Evolutionary conservation across 2,329 filamentous ascomycete species (phyloP), one percentile per base, ranked within the genome.

Genomic region (Penicillium sp.): DNA sequence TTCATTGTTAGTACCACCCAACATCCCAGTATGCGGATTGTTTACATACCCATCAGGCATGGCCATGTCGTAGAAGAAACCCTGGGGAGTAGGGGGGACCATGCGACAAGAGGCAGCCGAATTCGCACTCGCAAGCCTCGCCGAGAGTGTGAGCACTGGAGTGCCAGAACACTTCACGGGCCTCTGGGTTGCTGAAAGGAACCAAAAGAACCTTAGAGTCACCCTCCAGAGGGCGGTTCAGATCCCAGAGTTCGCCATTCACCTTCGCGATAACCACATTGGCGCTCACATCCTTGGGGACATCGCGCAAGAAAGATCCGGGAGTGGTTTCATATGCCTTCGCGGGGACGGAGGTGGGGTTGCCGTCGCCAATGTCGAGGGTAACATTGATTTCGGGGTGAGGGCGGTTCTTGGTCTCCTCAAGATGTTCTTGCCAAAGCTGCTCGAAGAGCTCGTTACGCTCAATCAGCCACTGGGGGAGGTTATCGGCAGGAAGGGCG

Each of bases 11-110:
- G 61, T 39, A 45, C 46, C 46, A 26, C 21, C 39, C 9, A 26
- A 36, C 2, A 36, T 3, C 28, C 23, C 39, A 53, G 53, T 47
- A 43, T 38, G 28, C 33, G 18, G 29, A 10, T 78, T 50, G 9
- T 49, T 28, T 31, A 65, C 68, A 48, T 69, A 75, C 68, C 86
- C 85, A 36, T 87, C 86, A 43, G 88, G 84, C 42, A 90, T 80
- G 29, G 88, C 88, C 92, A 97, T 96, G 75, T 97, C 90, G 74
- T 96, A 97, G 81, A 96, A 96, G 80, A 96, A 96, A 36, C 91
- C 93, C 72, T 92, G 87, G 48, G 91, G 85, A 42, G 93, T 91
- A 9, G 90, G 94, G 31, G 94, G 94, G 23, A n/a, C 94, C 94
- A 70, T 96, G 95, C 73, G 91, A 96, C 42, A 96, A 83, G 65